phyloP scores from a whole-genome alignment of 352 stramenopile genomes.

The Phytophthora pistaciae region DNA sequence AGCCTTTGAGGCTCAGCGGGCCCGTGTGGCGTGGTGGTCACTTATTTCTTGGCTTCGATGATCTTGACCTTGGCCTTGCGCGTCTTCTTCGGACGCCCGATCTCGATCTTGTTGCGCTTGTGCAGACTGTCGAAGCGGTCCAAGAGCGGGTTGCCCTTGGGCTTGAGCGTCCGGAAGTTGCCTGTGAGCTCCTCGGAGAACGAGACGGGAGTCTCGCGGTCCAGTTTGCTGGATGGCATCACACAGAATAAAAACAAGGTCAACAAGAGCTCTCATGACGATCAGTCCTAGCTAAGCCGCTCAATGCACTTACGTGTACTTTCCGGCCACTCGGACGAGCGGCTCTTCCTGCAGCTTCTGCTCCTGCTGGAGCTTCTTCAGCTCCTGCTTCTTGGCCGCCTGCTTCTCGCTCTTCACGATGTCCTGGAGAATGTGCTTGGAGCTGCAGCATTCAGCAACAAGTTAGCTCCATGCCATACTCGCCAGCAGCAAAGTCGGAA shows the following conservation, averaged over 20 bases:
- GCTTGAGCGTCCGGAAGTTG: slow-evolving; percentile 80
- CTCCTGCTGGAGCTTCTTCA: slow-evolving; percentile 81
- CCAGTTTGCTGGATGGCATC: slow-evolving; percentile 66
- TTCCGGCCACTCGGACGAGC: slow-evolving; percentile 73
- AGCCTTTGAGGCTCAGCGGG: not conserved
- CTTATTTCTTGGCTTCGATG: slow-evolving; percentile 84
- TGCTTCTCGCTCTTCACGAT: slow-evolving; percentile 79
- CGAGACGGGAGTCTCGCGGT: slow-evolving; percentile 73
- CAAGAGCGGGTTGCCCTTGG: slow-evolving; percentile 81
- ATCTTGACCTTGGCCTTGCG: slow-evolving; percentile 84
- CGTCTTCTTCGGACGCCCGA: slow-evolving; percentile 68
- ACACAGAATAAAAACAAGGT: slow-evolving; percentile 8
- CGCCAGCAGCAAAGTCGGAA: not conserved
- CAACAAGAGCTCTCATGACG: not conserved
- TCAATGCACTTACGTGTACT: slow-evolving; percentile 66
- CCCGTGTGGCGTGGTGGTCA: slow-evolving; percentile 4
- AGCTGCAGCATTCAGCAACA: slow-evolving; percentile 38
- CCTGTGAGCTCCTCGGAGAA: slow-evolving; percentile 85
- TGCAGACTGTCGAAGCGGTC: slow-evolving; percentile 89
- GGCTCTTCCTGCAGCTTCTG: slow-evolving; percentile 85
- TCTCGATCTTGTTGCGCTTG: slow-evolving; percentile 89
- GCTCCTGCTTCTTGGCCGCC: slow-evolving; percentile 66
- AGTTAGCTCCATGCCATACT: not conserved
- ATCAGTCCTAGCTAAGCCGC: not conserved
- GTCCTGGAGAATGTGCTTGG: slow-evolving; percentile 72